Evolutionary conservation across 441 rosid genomes (phyloP).

Genomic region (Croton laevigatus): DNA sequence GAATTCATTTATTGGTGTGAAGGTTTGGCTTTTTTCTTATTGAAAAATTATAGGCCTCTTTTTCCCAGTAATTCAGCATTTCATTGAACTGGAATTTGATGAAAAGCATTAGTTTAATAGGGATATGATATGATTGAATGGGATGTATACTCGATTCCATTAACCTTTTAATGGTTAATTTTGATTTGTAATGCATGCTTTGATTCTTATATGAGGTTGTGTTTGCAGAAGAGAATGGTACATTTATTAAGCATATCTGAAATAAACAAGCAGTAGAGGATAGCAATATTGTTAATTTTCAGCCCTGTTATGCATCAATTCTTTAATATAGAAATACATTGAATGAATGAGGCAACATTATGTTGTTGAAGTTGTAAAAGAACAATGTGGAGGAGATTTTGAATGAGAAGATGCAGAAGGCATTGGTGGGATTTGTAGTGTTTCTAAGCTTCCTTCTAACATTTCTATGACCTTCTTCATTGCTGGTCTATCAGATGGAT

Average conservation of each 20-base stretch:
- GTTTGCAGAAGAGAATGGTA: too few relatives aligned
- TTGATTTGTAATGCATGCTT: neutral
- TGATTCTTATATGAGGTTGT: neutral
- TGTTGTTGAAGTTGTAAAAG: neutral
- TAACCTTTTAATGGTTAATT: neutral
- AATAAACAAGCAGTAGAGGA: too few relatives aligned
- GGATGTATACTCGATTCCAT: slow-evolving; percentile 6
- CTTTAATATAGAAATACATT: too few relatives aligned
- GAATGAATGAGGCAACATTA: too few relatives aligned
- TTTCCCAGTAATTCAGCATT: neutral
- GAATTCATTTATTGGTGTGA: slow-evolving; percentile 31
- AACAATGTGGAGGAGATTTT: neutral
- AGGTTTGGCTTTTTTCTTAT: slow-evolving; percentile 17
- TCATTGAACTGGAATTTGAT: slow-evolving; percentile 18
- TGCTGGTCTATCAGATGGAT: neutral
- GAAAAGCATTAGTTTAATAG: slow-evolving; percentile 10
- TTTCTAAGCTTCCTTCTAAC: too few relatives aligned
- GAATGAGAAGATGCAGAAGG: neutral
- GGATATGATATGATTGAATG: slow-evolving; percentile 11
- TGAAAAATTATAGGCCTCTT: slow-evolving; percentile 17
- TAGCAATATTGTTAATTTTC: too few relatives aligned
- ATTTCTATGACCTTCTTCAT: neutral
- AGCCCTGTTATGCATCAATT: too few relatives aligned
- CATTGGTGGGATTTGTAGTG: neutral
- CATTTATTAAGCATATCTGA: too few relatives aligned